Evolutionary conservation across 2,329 filamentous ascomycete species (phyloP), one percentile per base, ranked within the genome.

Genomic region (Fonsecaea multimorphosa): DNA sequence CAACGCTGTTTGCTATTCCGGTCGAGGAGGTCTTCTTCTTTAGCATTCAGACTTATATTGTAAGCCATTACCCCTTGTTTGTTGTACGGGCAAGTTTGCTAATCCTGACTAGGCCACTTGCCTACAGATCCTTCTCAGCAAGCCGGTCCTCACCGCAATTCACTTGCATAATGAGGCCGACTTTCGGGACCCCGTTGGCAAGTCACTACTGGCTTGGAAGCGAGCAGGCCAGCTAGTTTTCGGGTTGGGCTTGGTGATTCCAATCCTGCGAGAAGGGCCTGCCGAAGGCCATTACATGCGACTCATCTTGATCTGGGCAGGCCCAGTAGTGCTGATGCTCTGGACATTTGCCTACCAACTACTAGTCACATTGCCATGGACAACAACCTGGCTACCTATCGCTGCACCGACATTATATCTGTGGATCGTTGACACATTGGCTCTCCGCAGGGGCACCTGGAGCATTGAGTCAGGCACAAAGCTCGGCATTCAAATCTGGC

Each of bases 1-100:
- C 82, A 0, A 88, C 82, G 1, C 74, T 91, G 16, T 86, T 85
- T 71, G 79, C 80, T n/a, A 90, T 92, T 19, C 90, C 90, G 0
- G 75, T 84, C 3, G 90, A 92, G 72, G 90, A 92, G 74, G 77
- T 92, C 3, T 92, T 92, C 78, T 92, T 92, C 82, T 92, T 92
- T 74, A 77, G 91, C 22, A 85, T 92, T 27, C 90, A 92, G 77
- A 92, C 90, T 1, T 92, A 91, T 76, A 90, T 87, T 46, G 74
- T 74, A 11, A 62, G 72, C 72, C 1, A 19, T 51, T 52, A 12
- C n/a, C 8, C 12, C n/a, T 22, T 34, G 31, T 51, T 27, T 34
- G 53, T n/a, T 31, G 9, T 38, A 24, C 16, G 12, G 12, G 19
- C 51, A 32, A 14, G 57, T 62, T 31, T 40, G n/a, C 57, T 59